Conservation (phyloP, 352 stramenopile genomes). For the Aphanomyces cochlioides region DNA sequence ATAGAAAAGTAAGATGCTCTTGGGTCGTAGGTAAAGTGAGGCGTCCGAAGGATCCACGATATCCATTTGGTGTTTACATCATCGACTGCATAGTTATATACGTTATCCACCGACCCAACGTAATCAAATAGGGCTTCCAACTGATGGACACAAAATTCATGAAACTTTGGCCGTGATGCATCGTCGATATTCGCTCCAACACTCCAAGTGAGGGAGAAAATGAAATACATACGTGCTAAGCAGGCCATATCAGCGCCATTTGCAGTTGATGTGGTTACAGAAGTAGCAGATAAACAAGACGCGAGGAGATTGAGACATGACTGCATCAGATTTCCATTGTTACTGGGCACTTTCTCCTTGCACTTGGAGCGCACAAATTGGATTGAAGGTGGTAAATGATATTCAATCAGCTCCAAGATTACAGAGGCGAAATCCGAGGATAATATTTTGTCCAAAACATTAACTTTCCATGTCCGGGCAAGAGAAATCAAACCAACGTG, state of each 20-base stretch:
- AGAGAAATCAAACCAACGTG: constrained; percentile 74
- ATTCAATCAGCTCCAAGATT: constrained; percentile 73
- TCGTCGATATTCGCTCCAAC: constrained; percentile 87
- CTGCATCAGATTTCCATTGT: constrained; percentile 85
- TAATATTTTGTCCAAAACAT: constrained; percentile 66
- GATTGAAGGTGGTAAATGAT: constrained; percentile 75
- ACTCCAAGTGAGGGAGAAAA: constrained; percentile 83
- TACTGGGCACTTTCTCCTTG: constrained; percentile 83
- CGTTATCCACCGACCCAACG: constrained; percentile 59
- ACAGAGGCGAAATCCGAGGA: constrained; percentile 59
- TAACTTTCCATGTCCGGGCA: constrained; percentile 70
- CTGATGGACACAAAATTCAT: constrained; percentile 80
- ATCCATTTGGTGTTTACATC: constrained; percentile 65
- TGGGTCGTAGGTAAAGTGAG: constrained; percentile 81
- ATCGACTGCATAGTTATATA: constrained; percentile 84
- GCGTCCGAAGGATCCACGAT: constrained; percentile 87
- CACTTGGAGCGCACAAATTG: constrained; percentile 88
- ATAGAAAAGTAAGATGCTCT: constrained; percentile 91
- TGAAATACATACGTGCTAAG: constrained; percentile 82
- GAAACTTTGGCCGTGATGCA: constrained; percentile 71
- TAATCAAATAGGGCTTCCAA: constrained; percentile 58
- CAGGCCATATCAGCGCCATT: constrained; percentile 50
- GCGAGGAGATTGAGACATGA: constrained; percentile 85
- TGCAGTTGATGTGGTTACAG: constrained; percentile 24
- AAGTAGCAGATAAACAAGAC: constrained; percentile 45